Evolutionary conservation across 306 rosid species (phyloP).

Genomic region (Ochetophila trinervis): DNA sequence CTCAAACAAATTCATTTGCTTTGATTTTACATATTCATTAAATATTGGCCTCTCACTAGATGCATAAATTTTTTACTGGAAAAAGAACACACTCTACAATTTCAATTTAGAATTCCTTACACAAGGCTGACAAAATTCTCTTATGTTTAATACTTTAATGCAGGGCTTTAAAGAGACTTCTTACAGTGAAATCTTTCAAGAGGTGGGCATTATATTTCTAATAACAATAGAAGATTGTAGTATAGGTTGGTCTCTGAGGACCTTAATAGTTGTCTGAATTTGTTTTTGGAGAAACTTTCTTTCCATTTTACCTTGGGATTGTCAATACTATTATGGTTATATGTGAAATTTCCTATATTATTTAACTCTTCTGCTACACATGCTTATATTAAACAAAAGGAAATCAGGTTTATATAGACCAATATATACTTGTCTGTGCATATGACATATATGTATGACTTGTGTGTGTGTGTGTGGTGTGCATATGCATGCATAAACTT

Average conservation of each 20-base stretch:
- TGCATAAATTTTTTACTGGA: not conserved
- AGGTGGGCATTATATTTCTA: slow-evolving; percentile 47
- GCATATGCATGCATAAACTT: too few relatives aligned
- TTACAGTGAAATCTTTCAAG: slow-evolving; percentile 67
- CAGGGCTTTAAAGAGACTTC: slow-evolving; percentile 80
- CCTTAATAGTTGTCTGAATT: not conserved
- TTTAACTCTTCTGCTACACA: too few relatives aligned
- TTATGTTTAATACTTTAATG: slow-evolving; percentile 34
- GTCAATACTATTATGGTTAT: too few relatives aligned
- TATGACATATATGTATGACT: not conserved
- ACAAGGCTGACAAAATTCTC: slow-evolving; percentile 25
- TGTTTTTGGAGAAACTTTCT: too few relatives aligned
- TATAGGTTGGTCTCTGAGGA: not conserved
- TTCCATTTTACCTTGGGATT: too few relatives aligned
- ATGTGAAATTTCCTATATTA: too few relatives aligned
- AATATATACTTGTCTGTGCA: not conserved
- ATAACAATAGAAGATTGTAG: not conserved
- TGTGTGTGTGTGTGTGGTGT: not conserved
- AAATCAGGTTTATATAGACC: too few relatives aligned
- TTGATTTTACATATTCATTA: not conserved
- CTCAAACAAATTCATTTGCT: slow-evolving; percentile 11
- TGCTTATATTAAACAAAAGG: too few relatives aligned
- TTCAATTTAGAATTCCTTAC: slow-evolving; percentile 1
- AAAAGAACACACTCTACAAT: not conserved
- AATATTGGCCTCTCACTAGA: not conserved